Base-by-base conservation (phyloP, 2,329 filamentous ascomycete species). In the Aspergillus sp. region DNA sequence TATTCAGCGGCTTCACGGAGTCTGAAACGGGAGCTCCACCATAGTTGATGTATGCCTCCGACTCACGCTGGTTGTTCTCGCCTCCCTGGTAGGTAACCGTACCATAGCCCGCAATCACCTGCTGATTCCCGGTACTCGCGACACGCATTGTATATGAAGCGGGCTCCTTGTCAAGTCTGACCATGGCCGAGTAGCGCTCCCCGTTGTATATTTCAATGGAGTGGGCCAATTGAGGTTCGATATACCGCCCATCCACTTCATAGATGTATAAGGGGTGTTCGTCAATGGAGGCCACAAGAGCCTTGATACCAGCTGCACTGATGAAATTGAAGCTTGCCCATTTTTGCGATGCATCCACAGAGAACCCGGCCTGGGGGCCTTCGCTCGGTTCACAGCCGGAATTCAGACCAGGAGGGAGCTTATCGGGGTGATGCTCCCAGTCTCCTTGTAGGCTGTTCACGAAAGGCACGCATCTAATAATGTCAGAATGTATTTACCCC, bases 241-340 rank as follows among this genome's bases (percentile, higher is more conserved):
- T 63, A 47, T 67, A 74, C 20, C 62, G 60, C 1, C 73, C 73
- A 47, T 75, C 72, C 17, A 69, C 61, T 10, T 67, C 70, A 44
- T 74, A 75, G 6, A 75, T 56, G 47, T 62, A 71, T 62, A 75
- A 63, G 2, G 65, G 62, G 49, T 74, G 72, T 41, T 69, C 64
- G 50, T 75, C 72, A 25, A 75, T 70, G 4, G 67, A 68, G 22
- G 68, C 72, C 62, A 51, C 79, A 55, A 43, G 81, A 57, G 70
- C 74, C 43, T 74, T 62, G 22, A 79, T 71, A 44, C 74, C 70
- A 44, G 75, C 69, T 2, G 75, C 67, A n/a, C 71, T 75, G 48
- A 83, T 73, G n/a, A 82, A 57, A 52, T 81, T 74, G 12, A 83
- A 63, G 6, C 77, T 76, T 0, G 75, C 57, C 78, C 79, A 83